phyloP scores from a whole-genome alignment of 768 basidiomycete genomes.

The Pulveroboletus sp. region DNA sequence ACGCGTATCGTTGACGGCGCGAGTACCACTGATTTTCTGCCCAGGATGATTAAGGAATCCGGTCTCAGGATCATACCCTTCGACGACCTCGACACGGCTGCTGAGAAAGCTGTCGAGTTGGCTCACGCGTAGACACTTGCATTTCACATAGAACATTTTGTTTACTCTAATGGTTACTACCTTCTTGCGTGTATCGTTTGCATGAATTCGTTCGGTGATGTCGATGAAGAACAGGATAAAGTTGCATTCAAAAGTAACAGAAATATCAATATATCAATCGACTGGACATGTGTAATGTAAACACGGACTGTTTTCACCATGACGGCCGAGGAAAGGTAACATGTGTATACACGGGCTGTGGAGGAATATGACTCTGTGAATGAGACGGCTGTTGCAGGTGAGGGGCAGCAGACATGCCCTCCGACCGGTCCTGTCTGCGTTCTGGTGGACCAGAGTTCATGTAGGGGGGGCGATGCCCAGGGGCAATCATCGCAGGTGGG shows the following conservation, averaged over 20 bases:
- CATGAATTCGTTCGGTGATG: not conserved
- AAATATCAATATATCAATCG: slow-evolving; percentile 32
- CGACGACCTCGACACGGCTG: slow-evolving; percentile 91
- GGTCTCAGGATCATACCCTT: slow-evolving; percentile 92
- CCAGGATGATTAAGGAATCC: slow-evolving; percentile 88
- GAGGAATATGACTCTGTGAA: slow-evolving; percentile 22
- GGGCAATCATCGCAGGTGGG: slow-evolving; percentile 37
- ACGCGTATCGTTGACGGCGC: not conserved
- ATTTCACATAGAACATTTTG: slow-evolving; percentile 12
- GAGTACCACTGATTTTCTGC: slow-evolving; percentile 4
- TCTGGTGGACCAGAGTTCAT: slow-evolving; percentile 46
- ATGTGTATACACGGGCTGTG: slow-evolving; percentile 29
- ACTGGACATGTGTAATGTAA: slow-evolving; percentile 16
- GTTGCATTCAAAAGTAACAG: slow-evolving; percentile 22
- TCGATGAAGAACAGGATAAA: slow-evolving; percentile 13
- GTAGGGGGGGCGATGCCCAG: slow-evolving; percentile 33
- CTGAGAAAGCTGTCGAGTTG: slow-evolving; percentile 70
- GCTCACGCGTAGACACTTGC: slow-evolving; percentile 43
- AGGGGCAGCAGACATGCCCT: slow-evolving; percentile 38
- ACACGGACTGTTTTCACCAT: slow-evolving; percentile 25
- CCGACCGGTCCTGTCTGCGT: slow-evolving; percentile 46
- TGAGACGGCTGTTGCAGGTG: slow-evolving; percentile 37
- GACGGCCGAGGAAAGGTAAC: slow-evolving; percentile 27
- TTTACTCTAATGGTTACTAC: slow-evolving; percentile 16
- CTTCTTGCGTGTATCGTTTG: not conserved